Evolutionary conservation across 1,284 basidiomycete genomes (phyloP).

Genomic region (Cryptococcus floricola): DNA sequence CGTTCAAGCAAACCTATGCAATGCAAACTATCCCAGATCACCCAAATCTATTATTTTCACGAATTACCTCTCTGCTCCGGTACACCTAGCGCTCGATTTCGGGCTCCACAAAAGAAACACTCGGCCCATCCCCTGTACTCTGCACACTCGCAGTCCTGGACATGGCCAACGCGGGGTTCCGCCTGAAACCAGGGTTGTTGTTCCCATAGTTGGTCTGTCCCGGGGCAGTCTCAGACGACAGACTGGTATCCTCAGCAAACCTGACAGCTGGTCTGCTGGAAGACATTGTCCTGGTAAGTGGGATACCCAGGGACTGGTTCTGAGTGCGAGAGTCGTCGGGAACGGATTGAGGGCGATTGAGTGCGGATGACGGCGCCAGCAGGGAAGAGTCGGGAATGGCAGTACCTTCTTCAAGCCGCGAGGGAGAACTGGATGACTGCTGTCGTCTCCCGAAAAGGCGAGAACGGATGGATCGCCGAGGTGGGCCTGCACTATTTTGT

Average conservation of each 20-base stretch:
- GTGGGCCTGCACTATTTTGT: not conserved
- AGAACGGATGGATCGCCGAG: constrained; percentile 4
- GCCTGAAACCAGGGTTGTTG: constrained; percentile 35
- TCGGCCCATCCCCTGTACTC: constrained; percentile 15
- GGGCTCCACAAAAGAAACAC: constrained; percentile 28
- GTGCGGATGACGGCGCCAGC: not conserved
- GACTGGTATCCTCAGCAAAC: constrained; percentile 37
- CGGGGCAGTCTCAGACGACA: constrained; percentile 40
- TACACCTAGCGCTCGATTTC: constrained; percentile 3
- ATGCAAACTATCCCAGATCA: too few species aligned
- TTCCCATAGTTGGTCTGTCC: constrained; percentile 35
- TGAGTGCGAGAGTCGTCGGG: not conserved
- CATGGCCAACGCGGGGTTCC: constrained; percentile 39
- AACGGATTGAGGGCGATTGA: constrained; percentile 7
- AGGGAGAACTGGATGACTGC: constrained; percentile 2
- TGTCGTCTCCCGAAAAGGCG: constrained; percentile 1
- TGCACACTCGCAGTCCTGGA: constrained; percentile 37
- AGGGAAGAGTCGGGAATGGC: not conserved
- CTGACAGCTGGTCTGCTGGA: constrained; percentile 26
- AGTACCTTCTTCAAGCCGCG: constrained; percentile 18
- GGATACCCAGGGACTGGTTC: constrained; percentile 3
- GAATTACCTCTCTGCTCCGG: too few species aligned
- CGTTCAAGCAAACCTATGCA: too few species aligned
- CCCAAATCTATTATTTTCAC: too few species aligned
- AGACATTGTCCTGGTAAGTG: constrained; percentile 9